phyloP scores from a whole-genome alignment of 805 yeast species.

The Saturnispora hagleri region DNA sequence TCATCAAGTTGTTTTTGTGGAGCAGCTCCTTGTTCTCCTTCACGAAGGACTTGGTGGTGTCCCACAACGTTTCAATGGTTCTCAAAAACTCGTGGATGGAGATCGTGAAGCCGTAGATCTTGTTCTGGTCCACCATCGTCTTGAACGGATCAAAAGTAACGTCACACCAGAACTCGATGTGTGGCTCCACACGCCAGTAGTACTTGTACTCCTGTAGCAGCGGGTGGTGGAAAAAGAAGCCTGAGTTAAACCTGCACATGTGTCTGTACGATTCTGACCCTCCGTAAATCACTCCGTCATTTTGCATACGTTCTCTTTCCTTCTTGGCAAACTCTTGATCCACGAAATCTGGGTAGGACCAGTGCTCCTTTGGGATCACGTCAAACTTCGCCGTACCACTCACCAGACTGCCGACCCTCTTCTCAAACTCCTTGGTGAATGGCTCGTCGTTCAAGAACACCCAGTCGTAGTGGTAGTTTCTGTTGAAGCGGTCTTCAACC shows the following conservation, averaged over 20 bases:
- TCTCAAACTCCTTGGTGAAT: constrained; percentile 64
- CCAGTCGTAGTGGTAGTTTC: constrained; percentile 77
- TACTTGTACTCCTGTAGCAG: constrained; percentile 51
- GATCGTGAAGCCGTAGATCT: constrained; percentile 58
- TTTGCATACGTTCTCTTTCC: constrained; percentile 48
- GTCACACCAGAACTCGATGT: constrained; percentile 51
- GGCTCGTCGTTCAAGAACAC: constrained; percentile 79
- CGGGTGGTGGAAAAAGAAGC: constrained; percentile 51
- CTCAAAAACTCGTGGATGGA: constrained; percentile 52
- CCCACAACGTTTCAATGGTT: constrained; percentile 54
- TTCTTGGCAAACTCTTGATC: constrained; percentile 63
- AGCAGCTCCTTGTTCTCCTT: constrained; percentile 33
- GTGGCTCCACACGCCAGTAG: constrained; percentile 76
- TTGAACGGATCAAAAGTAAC: constrained; percentile 54
- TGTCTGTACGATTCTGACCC: constrained; percentile 35
- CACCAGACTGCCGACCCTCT: constrained; percentile 40
- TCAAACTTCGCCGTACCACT: constrained; percentile 70
- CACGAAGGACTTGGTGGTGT: constrained; percentile 40
- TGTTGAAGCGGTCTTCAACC: constrained; percentile 76
- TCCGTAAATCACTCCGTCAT: constrained; percentile 32
- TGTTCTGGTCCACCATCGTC: constrained; percentile 44
- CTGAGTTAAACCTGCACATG: constrained; percentile 40
- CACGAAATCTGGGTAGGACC: constrained; percentile 80
- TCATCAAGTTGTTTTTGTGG: constrained; percentile 41
- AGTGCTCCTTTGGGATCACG: constrained; percentile 62